phyloP scores from a whole-genome alignment of 73 alveolate genomes.

The Paramecium pentaurelia region DNA sequence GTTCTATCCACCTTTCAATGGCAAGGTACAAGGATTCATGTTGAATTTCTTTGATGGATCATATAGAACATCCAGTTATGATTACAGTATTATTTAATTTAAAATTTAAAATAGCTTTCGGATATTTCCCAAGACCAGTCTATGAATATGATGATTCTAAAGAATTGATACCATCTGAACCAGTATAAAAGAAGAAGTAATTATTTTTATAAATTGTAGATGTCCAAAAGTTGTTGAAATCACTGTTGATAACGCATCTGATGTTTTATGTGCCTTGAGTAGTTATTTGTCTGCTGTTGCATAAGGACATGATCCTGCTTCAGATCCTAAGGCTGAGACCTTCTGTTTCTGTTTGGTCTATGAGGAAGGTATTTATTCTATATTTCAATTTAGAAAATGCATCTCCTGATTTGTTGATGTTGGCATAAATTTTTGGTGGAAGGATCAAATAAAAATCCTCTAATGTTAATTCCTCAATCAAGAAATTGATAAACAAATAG shows the following conservation, averaged over 20 bases:
- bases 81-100: background rate
- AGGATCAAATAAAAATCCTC: background rate
- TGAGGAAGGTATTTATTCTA: background rate
- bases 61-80: background rate
- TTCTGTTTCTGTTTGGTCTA: slow-evolving; percentile 46
- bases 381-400: background rate
- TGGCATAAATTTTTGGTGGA: slow-evolving; percentile 19
- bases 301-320: background rate
- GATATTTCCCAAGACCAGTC: slow-evolving; percentile 1
- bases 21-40: background rate
- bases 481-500: background rate
- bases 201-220: background rate
- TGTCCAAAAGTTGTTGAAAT: background rate
- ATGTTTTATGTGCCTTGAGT: slow-evolving; percentile 27
- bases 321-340: slow-evolving; percentile 5
- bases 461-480: background rate
- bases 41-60: slow-evolving; percentile 31
- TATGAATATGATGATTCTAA: background rate
- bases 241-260: background rate
- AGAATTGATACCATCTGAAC: background rate
- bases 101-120: background rate
- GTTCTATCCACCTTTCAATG: slow-evolving; percentile 50
- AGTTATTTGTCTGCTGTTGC: slow-evolving; percentile 25
- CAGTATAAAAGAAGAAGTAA: background rate
- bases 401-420: slow-evolving; percentile 14